Conservation (phyloP, 495 filamentous ascomycete genomes). For the Xylaria telfairii region DNA sequence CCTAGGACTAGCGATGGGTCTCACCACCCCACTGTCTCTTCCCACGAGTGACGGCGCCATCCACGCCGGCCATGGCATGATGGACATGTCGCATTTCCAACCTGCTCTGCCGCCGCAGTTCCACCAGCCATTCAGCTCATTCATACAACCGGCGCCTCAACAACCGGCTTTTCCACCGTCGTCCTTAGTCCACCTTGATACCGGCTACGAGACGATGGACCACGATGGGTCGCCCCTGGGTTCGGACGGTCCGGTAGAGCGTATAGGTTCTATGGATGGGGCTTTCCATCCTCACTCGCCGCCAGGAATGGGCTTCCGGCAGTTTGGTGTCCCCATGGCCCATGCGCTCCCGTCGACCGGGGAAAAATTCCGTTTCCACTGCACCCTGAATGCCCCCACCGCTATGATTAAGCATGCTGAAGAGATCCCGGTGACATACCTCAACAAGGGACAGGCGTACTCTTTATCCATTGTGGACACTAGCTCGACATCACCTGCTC, state of each 20-base stretch:
- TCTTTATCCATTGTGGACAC: conserved; percentile 80
- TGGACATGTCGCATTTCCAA: conserved; percentile 61
- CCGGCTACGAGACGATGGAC: conserved; percentile 78
- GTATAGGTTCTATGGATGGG: conserved; percentile 56
- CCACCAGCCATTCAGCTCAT: conserved; percentile 71
- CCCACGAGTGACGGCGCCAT: conserved; percentile 67
- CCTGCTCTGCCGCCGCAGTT: conserved; percentile 70
- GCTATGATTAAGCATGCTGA: conserved; percentile 90
- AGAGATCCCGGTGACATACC: conserved; percentile 92
- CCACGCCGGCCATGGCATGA: conserved; percentile 57
- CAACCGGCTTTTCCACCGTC: conserved; percentile 77
- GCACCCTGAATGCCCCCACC: conserved; percentile 89
- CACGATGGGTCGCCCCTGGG: conserved; percentile 69
- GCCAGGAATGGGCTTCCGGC: conserved; percentile 50
- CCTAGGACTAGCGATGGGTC: conserved; percentile 62
- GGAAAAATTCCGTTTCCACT: conserved; percentile 85
- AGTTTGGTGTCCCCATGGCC: conserved; percentile 50
- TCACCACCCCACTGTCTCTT: conserved; percentile 86
- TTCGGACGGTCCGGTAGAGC: conserved; percentile 51
- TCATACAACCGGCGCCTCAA: conserved; percentile 62
- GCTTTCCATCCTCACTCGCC: conserved; percentile 58
- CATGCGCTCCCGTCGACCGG: conserved; percentile 50
- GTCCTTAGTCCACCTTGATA: conserved; percentile 77
- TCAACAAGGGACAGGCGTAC: conserved; percentile 97
- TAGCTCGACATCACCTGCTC: conserved; percentile 44